Evolutionary conservation across 352 stramenopile species (phyloP), one percentile per base, ranked within the genome.

Genomic region (Aphanomyces cochlioides): DNA sequence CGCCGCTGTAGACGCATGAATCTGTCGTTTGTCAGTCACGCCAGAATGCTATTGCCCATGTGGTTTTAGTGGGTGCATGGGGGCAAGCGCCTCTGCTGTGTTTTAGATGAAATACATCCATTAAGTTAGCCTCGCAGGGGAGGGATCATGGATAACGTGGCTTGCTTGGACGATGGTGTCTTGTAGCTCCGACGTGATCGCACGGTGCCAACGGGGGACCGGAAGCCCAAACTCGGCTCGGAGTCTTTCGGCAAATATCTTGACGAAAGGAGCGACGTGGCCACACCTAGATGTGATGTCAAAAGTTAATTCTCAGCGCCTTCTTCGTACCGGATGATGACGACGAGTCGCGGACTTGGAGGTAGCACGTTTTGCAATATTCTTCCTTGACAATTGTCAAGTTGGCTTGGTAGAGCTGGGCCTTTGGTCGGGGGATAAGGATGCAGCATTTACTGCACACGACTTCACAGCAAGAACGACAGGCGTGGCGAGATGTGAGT

Each of bases 311-410:
- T 28, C 28, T 28, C 28, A 2, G 28, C 28, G 0, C 28, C 28
- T 28, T 28, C 28, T 28, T 28, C 28, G 28, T 28, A 28, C 28
- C 28, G 28, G 50, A 58, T 1, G 50, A 58, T 34, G 50, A 58
- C n/a, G 54, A 45, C 17, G 54, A 37, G 21, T 37, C 54, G 13
- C 54, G 54, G 8, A 61, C 54, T 12, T 37, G 21, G 5, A 61
- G 54, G 54, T 61, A 61, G 54, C 54, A 61, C 17, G 54, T 40
- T 17, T 61, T 61, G 54, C 54, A 61, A 17, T 61, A 61, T 37
- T 61, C 54, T 61, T 61, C 54, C 28, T 61, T 61, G 5, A 61
- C 5, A 39, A 61, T 40, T 3, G 17, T 43, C 54, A 61, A 61
- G 36, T 61, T 37, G 17, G 34, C 43, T 10, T 61, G 54, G 54